These are phyloP conservation scores for Globisporangium solare DNA, from an alignment of 352 stramenopile species.

Conservation along the genomic window DNA sequence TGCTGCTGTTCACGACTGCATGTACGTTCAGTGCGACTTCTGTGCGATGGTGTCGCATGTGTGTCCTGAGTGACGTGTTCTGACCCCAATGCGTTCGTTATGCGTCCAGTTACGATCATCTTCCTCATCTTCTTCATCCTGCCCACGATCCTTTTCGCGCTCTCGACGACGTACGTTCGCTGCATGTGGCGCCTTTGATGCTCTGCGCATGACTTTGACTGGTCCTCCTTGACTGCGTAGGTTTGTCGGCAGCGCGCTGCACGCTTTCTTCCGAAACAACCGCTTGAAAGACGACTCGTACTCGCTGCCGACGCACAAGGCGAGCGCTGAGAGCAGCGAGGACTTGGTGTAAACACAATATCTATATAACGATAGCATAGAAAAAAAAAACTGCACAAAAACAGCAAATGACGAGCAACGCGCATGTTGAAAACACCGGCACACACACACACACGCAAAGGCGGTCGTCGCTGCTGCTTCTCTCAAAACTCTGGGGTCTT, in stretches of 20 bases:
- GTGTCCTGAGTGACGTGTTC: no score
- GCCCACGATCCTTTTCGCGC: conserved; percentile 58
- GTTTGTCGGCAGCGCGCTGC: conserved; percentile 35
- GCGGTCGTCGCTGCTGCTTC: conserved; percentile 9
- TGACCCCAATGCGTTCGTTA: background rate
- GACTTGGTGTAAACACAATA: conserved; percentile 35
- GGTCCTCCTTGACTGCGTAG: conserved; percentile 9
- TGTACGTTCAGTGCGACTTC: conserved; percentile 24
- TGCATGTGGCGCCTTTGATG: no score
- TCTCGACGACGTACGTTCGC: conserved; percentile 51
- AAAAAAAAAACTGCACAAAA: conserved; percentile 8
- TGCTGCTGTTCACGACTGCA: conserved; percentile 56
- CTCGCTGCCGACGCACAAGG: conserved; percentile 17
- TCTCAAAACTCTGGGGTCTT: conserved; percentile 19
- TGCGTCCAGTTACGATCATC: conserved; percentile 46
- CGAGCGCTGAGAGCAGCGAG: conserved; percentile 20
- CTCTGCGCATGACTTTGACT: background rate
- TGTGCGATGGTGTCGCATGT: background rate
- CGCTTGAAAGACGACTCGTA: conserved; percentile 64
- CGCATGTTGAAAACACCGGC: no score
- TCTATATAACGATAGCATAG: background rate
- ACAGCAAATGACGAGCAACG: background rate
- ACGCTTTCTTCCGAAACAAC: conserved; percentile 61
- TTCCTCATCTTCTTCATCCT: conserved; percentile 76
- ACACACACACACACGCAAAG: no score